Base-by-base conservation (phyloP, 2,329 filamentous ascomycete genomes). In the Aspergillus novoparasiticus region DNA sequence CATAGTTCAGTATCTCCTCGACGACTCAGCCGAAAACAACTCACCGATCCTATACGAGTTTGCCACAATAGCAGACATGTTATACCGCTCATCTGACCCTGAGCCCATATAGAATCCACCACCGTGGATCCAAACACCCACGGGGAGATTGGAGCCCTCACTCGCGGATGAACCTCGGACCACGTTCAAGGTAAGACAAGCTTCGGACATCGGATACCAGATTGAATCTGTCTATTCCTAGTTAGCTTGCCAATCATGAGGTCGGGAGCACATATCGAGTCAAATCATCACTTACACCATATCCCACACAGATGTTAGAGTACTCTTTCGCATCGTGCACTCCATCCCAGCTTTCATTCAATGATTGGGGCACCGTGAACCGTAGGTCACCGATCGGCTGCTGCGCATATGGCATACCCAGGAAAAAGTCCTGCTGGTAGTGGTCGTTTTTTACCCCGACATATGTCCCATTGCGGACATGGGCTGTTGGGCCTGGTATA, bases 171-270 rank as follows among this genome's bases (percentile, higher is more conserved):
- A 71, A 6, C 83, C 82, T 4, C 87, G 82, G 30, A 90, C 78
- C 9, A 90, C 81, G 67, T 89, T 90, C 64, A 90, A 76, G 51
- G 85, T 87, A 4, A 90, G 79, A 64, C 88, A 90, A 68, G 89
- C 84, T 68, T 89, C 87, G 4, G 70, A 74, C 45, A 67, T 68
- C 6, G 69, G 12, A 79, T 71, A 79, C 74, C 65, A 78, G 64
- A 72, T 81, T 65, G 64, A 75, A 57, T 74, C 73, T 9, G 72
- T 67, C 76, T 76, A 32, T 34, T 6, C 10, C 11, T n/a, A 50
- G 55, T 28, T 54, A 58, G 36, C 50, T 41, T 54, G 43, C 39
- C 36, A 16, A 62, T 11, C 19, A 11, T 50, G 2, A 36, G 11
- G 19, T 39, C 28, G 23, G 8, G 58, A 21, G 26, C 2, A 23